Percentiles rank a stretch among this genome's conserved stretches.
These are phyloP conservation scores for Thelephora terrestris DNA, from an alignment of 1,284 basidiomycete species.

Conservation along the genomic window DNA sequence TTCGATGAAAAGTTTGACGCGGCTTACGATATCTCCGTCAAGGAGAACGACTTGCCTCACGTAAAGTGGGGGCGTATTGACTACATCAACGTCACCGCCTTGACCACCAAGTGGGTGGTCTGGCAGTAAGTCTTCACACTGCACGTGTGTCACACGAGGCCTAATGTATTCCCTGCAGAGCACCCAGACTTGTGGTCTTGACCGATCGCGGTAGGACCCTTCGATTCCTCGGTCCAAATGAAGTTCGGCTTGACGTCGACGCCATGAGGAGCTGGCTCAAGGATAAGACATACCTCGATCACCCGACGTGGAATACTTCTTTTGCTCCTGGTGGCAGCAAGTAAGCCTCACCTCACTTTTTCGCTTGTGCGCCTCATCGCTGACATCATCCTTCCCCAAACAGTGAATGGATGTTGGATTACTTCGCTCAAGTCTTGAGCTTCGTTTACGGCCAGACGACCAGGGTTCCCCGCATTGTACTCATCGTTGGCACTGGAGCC, in stretches of 20 bases:
- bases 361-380: not conserved
- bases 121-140: conserved; percentile 50
- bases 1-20: conserved; percentile 63
- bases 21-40: conserved; percentile 51
- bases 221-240: conserved; percentile 60
- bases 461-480: conserved; percentile 46
- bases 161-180: conserved; percentile 30
- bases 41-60: conserved; percentile 54
- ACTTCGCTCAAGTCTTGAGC: conserved; percentile 39
- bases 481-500: conserved; percentile 47
- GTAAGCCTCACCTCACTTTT: conserved; percentile 30
- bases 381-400: conserved; percentile 3
- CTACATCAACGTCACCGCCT: conserved; percentile 66
- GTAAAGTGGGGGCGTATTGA: conserved; percentile 73
- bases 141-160: conserved; percentile 4
- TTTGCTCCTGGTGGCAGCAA: conserved; percentile 63
- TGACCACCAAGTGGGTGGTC: conserved; percentile 72
- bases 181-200: conserved; percentile 55
- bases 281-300: conserved; percentile 46
- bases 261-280: conserved; percentile 53
- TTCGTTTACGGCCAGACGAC: conserved; percentile 39
- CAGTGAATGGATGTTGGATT: conserved; percentile 63
- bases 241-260: conserved; percentile 47
- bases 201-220: conserved; percentile 60
- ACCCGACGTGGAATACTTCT: conserved; percentile 48